Base-by-base conservation (phyloP, 192 early-diverging fungal species). In the Entomortierella lignicola region DNA sequence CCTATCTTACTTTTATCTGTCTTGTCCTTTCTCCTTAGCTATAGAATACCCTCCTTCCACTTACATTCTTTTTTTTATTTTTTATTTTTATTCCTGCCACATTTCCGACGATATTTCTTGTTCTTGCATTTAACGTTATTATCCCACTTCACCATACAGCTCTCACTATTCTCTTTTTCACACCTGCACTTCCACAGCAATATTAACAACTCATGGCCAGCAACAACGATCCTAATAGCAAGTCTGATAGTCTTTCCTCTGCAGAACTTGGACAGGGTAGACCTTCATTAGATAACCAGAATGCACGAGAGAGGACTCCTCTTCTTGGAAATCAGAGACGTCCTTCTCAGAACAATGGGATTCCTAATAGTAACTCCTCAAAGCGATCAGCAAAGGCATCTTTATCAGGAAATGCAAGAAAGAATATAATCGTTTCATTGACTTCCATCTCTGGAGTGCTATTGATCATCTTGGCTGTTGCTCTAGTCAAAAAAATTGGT, bases 401-500 rank as follows among this genome's bases (percentile, higher is more conserved):
- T 2, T 48, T 77, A 17, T 70, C 75, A 0, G 68, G 68, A 12
- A 18, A 61, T 25, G 34, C 44, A 31, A 61, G 63, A 39, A 77
- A 82, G 55, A 47, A 52, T 20, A 72, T 77, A 3, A 85, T 85
- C 41, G 32, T 85, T 15, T 8, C 50, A 0, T 61, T 83, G 25
- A 52, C 79, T 2, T 56, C 84, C n/a, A 41, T 81, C 51, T 71
- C 84, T 10, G 74, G 82, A 21, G 32, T 74, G 15, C 42, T 83
- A 4, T 50, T 79, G 50, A 48, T 79, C 13, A 53, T 69, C 31
- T 56, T 79, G 10, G 75, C 34, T n/a, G 52, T 79, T n/a, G 56
- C 75, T 25, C 42, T 79, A 4, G 21, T 70, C 55, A 51, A 59
- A 3, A 79, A 79, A 52, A 59, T 79, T 55, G 75, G 75, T 8